Base-by-base conservation (phyloP, 352 stramenopile species). In the Globisporangium acanthophoron region DNA sequence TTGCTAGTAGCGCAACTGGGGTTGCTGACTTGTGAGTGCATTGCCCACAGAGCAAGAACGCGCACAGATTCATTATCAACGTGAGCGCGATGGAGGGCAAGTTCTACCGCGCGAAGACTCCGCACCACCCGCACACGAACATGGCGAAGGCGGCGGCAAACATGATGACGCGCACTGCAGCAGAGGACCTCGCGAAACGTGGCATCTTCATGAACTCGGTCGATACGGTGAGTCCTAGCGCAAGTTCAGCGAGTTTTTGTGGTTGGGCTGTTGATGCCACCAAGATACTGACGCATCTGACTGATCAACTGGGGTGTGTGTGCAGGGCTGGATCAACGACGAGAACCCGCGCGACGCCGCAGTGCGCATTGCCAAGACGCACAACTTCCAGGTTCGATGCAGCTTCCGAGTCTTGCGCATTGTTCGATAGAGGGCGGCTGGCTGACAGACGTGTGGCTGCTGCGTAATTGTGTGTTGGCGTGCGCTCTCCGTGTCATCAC, bases 11-110 rank as follows among this genome's bases (percentile, higher is more conserved):
- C 37, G 20, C 5, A 18, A 37, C 3, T 58, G 44, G 8, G 5
- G 15, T 41, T 15, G 24, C 21, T 33, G 16, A 33, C 33, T 3
- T 20, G 15, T 61, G 16, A 39, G 5, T 0, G 15, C 6, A 59
- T 51, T 48, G 3, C 39, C 20, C 43, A 5, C 39, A 85, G 74
- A 87, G 78, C 45, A 69, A 56, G 29, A 78, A 84, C 43, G 20
- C 52, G 41, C 67, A 70, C 39, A 76, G 73, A 40, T 89, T 86
- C 57, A 97, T 98, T 56, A 89, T 98, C 57, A 98, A 98, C 55
- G 94, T 98, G 16, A 97, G 85, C 29, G 94, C 94, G 16, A 98
- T 98, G 94, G 94, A 98, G 58, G 94, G 94, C 39, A 98, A 98
- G 67, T 98, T 98, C 61, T 97, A 98, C 67, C 71, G 94, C 24